A percentile compares a stretch with the other conserved stretches of the same genome.
Conservation (phyloP, 2,329 filamentous ascomycete species). For the Cladosporium velox region DNA sequence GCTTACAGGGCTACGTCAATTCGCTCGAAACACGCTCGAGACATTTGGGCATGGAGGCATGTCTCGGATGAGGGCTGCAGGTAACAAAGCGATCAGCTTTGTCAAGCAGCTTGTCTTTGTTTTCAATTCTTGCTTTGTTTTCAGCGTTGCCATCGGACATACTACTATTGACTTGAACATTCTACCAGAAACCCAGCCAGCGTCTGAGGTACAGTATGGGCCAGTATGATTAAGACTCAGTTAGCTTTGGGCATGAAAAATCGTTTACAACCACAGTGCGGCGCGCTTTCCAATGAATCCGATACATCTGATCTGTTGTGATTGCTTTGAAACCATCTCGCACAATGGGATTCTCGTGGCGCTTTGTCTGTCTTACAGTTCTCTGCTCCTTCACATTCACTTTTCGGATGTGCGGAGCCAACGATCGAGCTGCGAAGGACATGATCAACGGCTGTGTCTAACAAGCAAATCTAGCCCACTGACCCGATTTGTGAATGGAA, state of each 20-base stretch:
- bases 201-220: not conserved
- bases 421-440: not conserved
- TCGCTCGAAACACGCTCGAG: not conserved
- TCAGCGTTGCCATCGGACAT: not conserved
- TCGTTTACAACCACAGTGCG: not conserved
- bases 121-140: not conserved
- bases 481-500: not conserved
- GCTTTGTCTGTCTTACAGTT: not conserved
- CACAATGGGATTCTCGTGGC: not conserved
- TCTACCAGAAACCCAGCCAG: not conserved
- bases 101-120: not conserved
- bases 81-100: not conserved
- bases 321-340: not conserved
- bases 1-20: not conserved
- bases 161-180: slow-evolving; percentile 11
- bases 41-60: not conserved
- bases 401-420: not conserved
- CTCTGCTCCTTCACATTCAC: not conserved
- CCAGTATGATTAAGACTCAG: not conserved
- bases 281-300: not conserved
- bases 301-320: not conserved
- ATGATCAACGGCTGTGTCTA: not conserved
- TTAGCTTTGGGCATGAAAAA: not conserved
- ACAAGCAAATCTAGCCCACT: not conserved
- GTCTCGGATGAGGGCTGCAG: not conserved